Base-by-base conservation (phyloP, 768 basidiomycete species). In the Russula emetica region DNA sequence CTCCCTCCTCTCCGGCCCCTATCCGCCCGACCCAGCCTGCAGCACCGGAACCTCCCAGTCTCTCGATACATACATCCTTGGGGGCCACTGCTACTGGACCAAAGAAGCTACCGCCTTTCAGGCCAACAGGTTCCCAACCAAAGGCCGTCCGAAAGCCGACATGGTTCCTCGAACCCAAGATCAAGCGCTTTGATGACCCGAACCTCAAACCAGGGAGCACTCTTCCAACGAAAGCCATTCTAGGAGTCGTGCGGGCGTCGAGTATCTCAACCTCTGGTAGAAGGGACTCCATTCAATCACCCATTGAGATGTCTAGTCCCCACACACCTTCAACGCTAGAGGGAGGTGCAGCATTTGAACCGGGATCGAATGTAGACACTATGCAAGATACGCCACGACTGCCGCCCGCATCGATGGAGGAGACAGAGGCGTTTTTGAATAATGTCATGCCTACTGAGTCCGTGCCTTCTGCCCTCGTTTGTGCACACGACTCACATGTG, bases 401-500 rank as follows among this genome's bases (percentile, higher is more conserved):
- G 13, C 61, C 61, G 18, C 60, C 61, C 6, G 67, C 70, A 14
- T 18, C 63, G 20, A 42, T 63, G 40, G 65, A 60, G 0, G 72
- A 71, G 51, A 75, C 74, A 24, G 74, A 78, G 13, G 64, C 71
- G 1, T 79, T 82, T 60, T 69, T 82, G 42, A 69, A 71, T 11
- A 60, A 60, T 2, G 67, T 79, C 9, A 80, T 81, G 77, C 78
- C 80, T 47, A 9, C 71, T 11, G 72, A 72, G 81, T 82, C 65
- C 50, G 76, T 73, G 8, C 3, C 20, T 28, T 40, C 4, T 32
- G 9, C 42, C 7, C 10, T n/a, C 30, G 32, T 16, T 55, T 32
- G 44, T 36, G 36, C 36, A n/a, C 32, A 45, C 14, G 32, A 54
- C 52, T 60, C 14, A 56, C 10, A 16, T 18, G 0, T n/a, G 6